Evolutionary conservation across 75 land plant genomes (phyloP), one percentile per base, ranked within the genome.

Genomic region (Cunninghamia lanceolata): DNA sequence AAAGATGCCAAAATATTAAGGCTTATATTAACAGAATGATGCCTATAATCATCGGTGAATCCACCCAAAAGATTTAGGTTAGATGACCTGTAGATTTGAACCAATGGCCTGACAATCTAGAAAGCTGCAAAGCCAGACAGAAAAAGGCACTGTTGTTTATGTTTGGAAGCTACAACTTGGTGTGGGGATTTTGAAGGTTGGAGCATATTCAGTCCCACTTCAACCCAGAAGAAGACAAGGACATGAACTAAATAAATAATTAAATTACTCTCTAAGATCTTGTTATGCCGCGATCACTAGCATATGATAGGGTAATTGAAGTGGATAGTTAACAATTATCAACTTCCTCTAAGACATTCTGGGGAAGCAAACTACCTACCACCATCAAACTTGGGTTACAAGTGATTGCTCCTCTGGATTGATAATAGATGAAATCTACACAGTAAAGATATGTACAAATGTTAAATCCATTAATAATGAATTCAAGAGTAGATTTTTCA

Each of bases 381-480:
- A 32, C 82, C 82, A 80, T 80, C 47, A 80, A 43, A 30, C 82
- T 43, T 80, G 50, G 47, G 82, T 80, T 9, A 80, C 50, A 80
- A 38, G 46, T 39, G 82, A 80, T 80, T 45, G 82, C 47, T 80
- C 82, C 82, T 80, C 82, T n/a, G 50, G 82, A 28, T 45, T 45
- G 82, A 80, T 80, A 80, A 80, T 80, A 43, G 82, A 80, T 80
- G 40, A 80, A 42, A 80, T 80, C 82, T 80, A 80, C 82, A 80
- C 6, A 9, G 47, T 4, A 80, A 28, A 43, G 82, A 25, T 63
- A 63, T 25, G n/a, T 42, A 28, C n/a, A 80, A 21, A 80, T 42
- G 82, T 42, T 80, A 80, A 19, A 9, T 25, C 50, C 30, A 45
- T 80, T 45, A 43, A 3, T 43, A 9, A 45, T 43, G n/a, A 80